Evolutionary conservation across 768 basidiomycete genomes (phyloP), one percentile per base, ranked within the genome.

Genomic region (Macrocybe gigantea): DNA sequence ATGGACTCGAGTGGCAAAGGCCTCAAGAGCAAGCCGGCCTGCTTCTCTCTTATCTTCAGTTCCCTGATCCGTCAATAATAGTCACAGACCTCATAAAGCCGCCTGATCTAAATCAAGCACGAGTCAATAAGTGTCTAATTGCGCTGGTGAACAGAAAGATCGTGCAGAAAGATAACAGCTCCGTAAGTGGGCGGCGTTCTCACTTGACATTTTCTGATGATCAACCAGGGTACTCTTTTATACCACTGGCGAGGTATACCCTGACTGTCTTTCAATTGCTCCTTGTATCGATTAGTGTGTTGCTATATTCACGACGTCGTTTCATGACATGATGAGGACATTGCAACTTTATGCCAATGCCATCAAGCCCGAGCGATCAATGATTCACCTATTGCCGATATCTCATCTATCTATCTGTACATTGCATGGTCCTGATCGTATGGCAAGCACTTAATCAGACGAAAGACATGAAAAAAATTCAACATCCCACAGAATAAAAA

Each of bases 41-140:
- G 41, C 33, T 40, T 14, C 22, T 10, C 33, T 6, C 12, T n/a
- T 11, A 8, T 34, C 37, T 37, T 33, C 12, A 46, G 37, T 22
- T 8, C 13, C 45, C 32, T 41, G 38, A 5, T 44, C 12, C 34
- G 7, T 29, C 31, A 14, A 35, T 14, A 22, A 11, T 56, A 95
- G 93, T 94, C 15, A 66, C 77, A 31, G 88, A 91, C 48, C 73
- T 94, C 47, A 77, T 93, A 55, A 75, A 73, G 37, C 82, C 82
- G 2, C 89, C 91, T 0, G 88, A 92, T 53, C 75, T 95, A 34
- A 89, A 84, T 45, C 93, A 95, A 69, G 87, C 92, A 6, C 77
- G 88, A 38, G 93, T 92, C 37, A 95, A 96, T 64, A 94, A 92
- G 62, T 95, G 92, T 56, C 73, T 97, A 34, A 92, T 97, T 45